Base-by-base conservation (phyloP, 306 rosid species). In the Sicyos baderoa region DNA sequence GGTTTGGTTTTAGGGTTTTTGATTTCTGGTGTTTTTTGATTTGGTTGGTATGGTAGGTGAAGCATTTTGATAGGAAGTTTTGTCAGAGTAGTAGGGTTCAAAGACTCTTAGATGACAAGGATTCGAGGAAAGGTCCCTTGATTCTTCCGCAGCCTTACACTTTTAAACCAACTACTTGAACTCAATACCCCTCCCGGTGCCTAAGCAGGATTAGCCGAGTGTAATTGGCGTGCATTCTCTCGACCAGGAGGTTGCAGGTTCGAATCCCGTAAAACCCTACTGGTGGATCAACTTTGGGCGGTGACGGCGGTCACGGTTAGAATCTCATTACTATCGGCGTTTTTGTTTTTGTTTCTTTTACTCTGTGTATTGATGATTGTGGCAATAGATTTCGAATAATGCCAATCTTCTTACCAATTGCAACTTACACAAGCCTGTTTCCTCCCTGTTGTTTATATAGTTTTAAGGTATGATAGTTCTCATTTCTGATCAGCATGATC, bases 101-200 rank as follows among this genome's bases (percentile, higher is more conserved):
- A 79, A 85, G 97, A 76, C 99, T 88, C 63, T 79, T 94, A 86
- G 97, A 94, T 79, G 99, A 94, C 71, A 88, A 80, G 75, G 96
- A 82, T 0, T 74, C 88, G 5, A 81, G 91, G 73, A 87, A 87
- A 88, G 97, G 97, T 87, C 94, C 94, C 84, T 85, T 85, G 84
- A 71, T 35, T 54, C 89, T 88, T 75, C 90, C 90, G 50, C 87
- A 85, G 71, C 85, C 87, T 75, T 83, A 86, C 64, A 83, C 86
- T 81, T 81, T 81, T 82, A 86, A 86, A 79, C 78, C 79, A 27
- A 44, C 80, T 54, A 45, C 13, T 78, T 78, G 61, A 78, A 54
- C 49, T 9, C 35, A 35, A 61, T 23, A 61, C 25, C 13, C 10
- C 12, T 11, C 48, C 48, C 7, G 32, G 32, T 27, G 32, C 32